Percentiles rank a stretch among this genome's conserved stretches.
Conservation (phyloP, 1,284 basidiomycete genomes). For the Ceratobasidium sp. region DNA sequence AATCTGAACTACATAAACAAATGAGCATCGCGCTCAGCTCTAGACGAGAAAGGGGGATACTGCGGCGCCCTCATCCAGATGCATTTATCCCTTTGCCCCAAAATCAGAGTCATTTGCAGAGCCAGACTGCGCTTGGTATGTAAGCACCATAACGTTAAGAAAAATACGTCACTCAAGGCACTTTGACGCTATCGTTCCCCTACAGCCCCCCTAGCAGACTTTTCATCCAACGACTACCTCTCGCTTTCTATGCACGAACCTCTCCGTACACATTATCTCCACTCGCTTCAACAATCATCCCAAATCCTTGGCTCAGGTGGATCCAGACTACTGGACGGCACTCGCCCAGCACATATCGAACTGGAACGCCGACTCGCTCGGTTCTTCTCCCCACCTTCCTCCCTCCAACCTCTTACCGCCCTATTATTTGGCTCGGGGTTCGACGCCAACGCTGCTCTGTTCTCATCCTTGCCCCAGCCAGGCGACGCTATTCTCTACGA, state of each 20-base stretch:
- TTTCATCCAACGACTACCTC: conserved; percentile 94
- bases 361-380: conserved; percentile 70
- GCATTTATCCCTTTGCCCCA: conserved; percentile 18
- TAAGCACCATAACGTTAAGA: background rate
- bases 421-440: conserved; percentile 95
- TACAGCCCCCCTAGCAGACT: conserved; percentile 60
- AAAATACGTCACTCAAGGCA: background rate
- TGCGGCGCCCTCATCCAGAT: conserved; percentile 30
- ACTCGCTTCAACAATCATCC: conserved; percentile 62
- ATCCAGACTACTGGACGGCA: conserved; percentile 85
- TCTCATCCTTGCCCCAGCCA: conserved; percentile 79
- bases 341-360: conserved; percentile 67
- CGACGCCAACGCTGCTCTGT: conserved; percentile 92
- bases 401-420: conserved; percentile 60
- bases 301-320: conserved; percentile 86
- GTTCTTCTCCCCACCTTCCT: conserved; percentile 6
- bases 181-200: conserved; percentile 57
- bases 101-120: conserved; percentile 10
- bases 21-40: conserved; percentile 22
- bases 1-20: conserved; percentile 9
- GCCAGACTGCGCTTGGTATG: background rate
- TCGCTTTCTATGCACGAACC: conserved; percentile 71
- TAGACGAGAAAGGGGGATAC: conserved; percentile 20
- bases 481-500: conserved; percentile 85
- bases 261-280: conserved; percentile 66